These are phyloP conservation scores for Clavispora asparagi DNA, from an alignment of 805 yeast genomes.

Conservation along the genomic window DNA sequence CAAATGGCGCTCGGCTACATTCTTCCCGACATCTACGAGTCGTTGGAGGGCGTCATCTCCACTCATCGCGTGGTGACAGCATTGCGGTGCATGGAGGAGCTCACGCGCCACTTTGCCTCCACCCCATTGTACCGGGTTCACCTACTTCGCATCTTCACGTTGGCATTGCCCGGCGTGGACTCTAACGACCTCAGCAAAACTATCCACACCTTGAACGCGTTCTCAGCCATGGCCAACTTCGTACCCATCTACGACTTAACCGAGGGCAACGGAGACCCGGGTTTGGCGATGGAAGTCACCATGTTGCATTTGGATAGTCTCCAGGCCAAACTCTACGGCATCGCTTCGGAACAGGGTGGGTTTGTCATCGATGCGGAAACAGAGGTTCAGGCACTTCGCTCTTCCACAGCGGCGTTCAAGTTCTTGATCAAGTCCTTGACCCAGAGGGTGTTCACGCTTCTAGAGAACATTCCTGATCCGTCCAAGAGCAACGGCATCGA, in stretches of 20 bases:
- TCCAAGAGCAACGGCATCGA: slow-evolving; percentile 49
- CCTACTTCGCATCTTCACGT: slow-evolving; percentile 63
- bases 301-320: slow-evolving; percentile 57
- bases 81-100: slow-evolving; percentile 57
- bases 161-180: slow-evolving; percentile 78
- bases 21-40: slow-evolving; percentile 70
- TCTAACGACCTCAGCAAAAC: slow-evolving; percentile 80
- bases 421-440: slow-evolving; percentile 53
- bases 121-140: slow-evolving; percentile 70
- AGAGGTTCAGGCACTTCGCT: slow-evolving; percentile 55
- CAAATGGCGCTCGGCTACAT: slow-evolving; percentile 46
- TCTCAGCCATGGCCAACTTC: slow-evolving; percentile 65
- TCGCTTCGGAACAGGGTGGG: slow-evolving; percentile 7
- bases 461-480: slow-evolving; percentile 67
- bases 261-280: slow-evolving; percentile 35
- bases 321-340: slow-evolving; percentile 34
- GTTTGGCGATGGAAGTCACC: slow-evolving; percentile 49
- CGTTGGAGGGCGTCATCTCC: slow-evolving; percentile 62
- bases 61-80: slow-evolving; percentile 78
- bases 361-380: slow-evolving; percentile 39
- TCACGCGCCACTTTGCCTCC: slow-evolving; percentile 62
- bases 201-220: slow-evolving; percentile 57
- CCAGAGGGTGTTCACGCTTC: slow-evolving; percentile 53
- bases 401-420: slow-evolving; percentile 69
- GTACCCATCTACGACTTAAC: slow-evolving; percentile 67